A percentile compares a stretch with the other conserved stretches of the same genome.
Evolutionary conservation across 768 basidiomycete genomes (phyloP).

Genomic region (Gloeopeniophorella convolvens): DNA sequence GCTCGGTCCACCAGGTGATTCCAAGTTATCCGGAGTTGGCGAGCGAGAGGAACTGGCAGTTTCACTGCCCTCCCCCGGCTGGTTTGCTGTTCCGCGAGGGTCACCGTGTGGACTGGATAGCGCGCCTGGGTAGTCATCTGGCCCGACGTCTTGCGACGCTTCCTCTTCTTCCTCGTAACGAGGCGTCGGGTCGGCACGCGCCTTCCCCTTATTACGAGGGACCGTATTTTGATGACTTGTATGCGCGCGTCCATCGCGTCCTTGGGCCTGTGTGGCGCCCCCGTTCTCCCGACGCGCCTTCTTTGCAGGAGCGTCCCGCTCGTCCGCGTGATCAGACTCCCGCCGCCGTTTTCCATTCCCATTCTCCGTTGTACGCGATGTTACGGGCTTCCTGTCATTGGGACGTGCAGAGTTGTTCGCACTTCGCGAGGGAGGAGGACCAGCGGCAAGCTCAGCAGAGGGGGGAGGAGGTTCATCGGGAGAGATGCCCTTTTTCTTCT

Average conservation of each 20-base stretch:
- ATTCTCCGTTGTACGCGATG: not conserved
- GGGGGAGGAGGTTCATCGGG: not conserved
- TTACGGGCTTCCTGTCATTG: not conserved
- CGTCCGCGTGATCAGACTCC: not conserved
- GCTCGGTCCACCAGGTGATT: not conserved
- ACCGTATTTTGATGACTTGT: not conserved
- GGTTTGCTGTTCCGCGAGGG: constrained; percentile 3
- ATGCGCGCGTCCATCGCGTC: not conserved
- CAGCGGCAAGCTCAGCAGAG: not conserved
- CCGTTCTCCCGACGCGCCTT: constrained; percentile 1
- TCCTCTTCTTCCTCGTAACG: not conserved
- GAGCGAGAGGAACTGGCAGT: not conserved
- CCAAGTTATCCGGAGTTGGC: not conserved
- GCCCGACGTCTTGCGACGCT: not conserved
- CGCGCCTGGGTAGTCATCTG: constrained; percentile 14
- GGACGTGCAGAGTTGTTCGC: not conserved
- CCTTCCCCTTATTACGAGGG: not conserved
- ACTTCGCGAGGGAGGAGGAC: not conserved
- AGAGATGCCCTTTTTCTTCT: constrained; percentile 27
- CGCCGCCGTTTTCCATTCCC: constrained; percentile 6
- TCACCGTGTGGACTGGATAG: not conserved
- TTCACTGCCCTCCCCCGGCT: not conserved
- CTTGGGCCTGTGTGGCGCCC: not conserved
- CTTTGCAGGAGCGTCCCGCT: not conserved
- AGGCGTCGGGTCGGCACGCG: not conserved